Conservation (phyloP, 352 stramenopile species). For the Globisporangium emineosum region DNA sequence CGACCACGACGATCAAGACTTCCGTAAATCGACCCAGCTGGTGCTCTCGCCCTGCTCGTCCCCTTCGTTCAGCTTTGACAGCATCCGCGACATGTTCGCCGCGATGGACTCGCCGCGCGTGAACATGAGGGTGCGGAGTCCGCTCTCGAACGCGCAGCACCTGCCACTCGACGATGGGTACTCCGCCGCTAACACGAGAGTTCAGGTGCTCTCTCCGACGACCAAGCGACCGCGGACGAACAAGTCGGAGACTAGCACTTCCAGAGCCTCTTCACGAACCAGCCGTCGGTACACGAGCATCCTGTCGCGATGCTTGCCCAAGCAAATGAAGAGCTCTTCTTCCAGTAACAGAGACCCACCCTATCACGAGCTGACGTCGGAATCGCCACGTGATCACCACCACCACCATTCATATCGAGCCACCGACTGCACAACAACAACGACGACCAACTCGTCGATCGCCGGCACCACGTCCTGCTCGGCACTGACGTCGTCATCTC, state of each 20-base stretch:
- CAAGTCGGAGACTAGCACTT: neutral
- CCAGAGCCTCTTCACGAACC: neutral
- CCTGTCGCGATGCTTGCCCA: constrained; percentile 12
- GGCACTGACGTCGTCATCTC: constrained; percentile 5
- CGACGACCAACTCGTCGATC: neutral
- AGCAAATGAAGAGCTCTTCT: constrained; percentile 9
- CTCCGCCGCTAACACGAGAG: neutral
- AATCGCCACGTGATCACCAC: constrained; percentile 4
- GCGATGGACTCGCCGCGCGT: constrained; percentile 9
- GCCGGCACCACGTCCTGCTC: constrained; percentile 1
- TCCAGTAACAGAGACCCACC: neutral
- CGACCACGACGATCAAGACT: neutral
- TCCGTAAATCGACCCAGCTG: neutral
- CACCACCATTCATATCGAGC: constrained; percentile 4
- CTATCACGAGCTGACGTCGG: neutral
- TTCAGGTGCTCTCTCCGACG: constrained; percentile 14
- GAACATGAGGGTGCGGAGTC: neutral
- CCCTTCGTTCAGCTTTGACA: constrained; percentile 20
- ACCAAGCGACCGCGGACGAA: constrained; percentile 14
- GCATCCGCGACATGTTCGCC: constrained; percentile 11
- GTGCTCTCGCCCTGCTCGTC: constrained; percentile 11
- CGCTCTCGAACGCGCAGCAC: neutral
- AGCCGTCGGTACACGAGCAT: constrained; percentile 16
- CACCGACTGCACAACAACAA: neutral
- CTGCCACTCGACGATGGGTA: neutral